Base-by-base conservation (phyloP, 805 yeast genomes). In the Candida sithepensis region DNA sequence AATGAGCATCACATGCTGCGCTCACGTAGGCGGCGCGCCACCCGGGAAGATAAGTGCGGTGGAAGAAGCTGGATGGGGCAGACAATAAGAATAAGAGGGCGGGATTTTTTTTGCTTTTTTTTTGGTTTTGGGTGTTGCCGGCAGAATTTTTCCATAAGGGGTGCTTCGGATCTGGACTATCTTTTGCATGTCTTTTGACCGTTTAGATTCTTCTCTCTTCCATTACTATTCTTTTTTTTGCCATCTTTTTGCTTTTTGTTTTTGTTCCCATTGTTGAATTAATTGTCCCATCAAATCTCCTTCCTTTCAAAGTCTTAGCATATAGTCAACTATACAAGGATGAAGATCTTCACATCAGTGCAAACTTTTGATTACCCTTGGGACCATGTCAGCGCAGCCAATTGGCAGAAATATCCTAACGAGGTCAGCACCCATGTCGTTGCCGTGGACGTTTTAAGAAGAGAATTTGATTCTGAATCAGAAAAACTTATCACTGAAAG, bases 321-420 rank as follows among this genome's bases (percentile, higher is more conserved):
- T n/a, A n/a, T n/a, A n/a, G n/a, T n/a, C 28, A 24, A 6, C 9
- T 24, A 24, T 10, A 24, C 28, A 24, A 24, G 9, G 14, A 92
- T 92, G 99, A 88, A 85, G 66, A 72, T 92, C 41, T 91, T 89
- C 63, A 80, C 79, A 38, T 77, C 86, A 36, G 67, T 74, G 18
- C 92, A 86, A 64, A 72, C 68, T 38, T 92, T 89, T 65, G 71
- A 81, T 46, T 91, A 94, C 61, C 80, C 95, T 0, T 92, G 98
- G 97, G 96, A 86, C 22, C 89, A 86, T 57, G 96, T 92, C 22
- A 85, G 96, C 0, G 90, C 96, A 1, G 97, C 98, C 44, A 90
- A 91, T 67, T 92, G 99, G 99, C 82, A 79, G 55, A 92, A 92
- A 58, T 92, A 92, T 68, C 99, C 99, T n/a, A 92, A 94, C 64